Conservation (phyloP, 805 yeast species). For the Saccharomycopsis sp. region DNA sequence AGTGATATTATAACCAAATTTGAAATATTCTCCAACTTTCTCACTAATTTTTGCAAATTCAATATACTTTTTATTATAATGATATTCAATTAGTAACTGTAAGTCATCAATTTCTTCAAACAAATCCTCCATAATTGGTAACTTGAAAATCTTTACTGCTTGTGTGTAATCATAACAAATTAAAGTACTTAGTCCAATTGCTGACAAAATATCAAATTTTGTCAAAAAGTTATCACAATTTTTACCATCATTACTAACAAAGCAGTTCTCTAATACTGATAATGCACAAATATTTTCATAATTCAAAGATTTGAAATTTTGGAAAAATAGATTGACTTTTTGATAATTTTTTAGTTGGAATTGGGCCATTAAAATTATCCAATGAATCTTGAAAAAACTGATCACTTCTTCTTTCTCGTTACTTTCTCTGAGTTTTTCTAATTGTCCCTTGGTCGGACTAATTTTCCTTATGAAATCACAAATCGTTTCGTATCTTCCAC, state of each 20-base stretch:
- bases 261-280: conserved; percentile 17
- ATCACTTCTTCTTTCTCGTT: conserved; percentile 17
- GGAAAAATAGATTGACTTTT: conserved; percentile 17
- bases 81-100: conserved; percentile 19
- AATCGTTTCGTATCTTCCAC: conserved; percentile 2
- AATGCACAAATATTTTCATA: conserved; percentile 18
- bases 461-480: neutral
- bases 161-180: neutral
- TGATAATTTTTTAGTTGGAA: conserved; percentile 21
- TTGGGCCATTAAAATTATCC: conserved; percentile 20
- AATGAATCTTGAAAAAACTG: conserved; percentile 23
- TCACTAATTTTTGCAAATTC: conserved; percentile 18
- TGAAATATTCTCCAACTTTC: conserved; percentile 14
- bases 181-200: conserved; percentile 19
- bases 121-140: conserved; percentile 9
- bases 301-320: conserved; percentile 11
- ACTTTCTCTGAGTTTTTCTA: neutral
- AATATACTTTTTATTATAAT: conserved; percentile 23
- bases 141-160: neutral
- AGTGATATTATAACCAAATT: conserved; percentile 20
- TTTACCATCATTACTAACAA: conserved; percentile 15
- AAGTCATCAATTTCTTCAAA: conserved; percentile 19
- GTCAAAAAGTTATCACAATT: conserved; percentile 16
- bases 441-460: neutral
- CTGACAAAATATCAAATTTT: conserved; percentile 4